Evolutionary conservation across 805 yeast species (phyloP), one percentile per base, ranked within the genome.

Genomic region (Candida namnaoensis): DNA sequence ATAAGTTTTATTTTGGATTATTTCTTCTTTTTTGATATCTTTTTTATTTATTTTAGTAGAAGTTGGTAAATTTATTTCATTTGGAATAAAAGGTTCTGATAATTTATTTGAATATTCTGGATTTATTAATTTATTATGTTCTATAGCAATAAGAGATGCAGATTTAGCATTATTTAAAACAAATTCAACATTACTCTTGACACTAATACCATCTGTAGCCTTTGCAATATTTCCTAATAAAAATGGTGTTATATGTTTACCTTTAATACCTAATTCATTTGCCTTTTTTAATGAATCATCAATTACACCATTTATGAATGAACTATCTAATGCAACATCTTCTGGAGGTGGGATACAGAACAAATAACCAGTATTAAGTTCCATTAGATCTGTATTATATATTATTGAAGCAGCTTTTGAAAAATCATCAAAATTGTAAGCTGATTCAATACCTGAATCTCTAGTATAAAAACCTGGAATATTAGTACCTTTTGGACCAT

Each of bases 401-500:
- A 88, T 69, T 36, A 82, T 67, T 7, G 58, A 52, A 0, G 96
- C 96, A 1, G 91, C 88, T 15, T 75, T 74, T 3, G 45, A 44
- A 40, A 77, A 71, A 5, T 66, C 49, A n/a, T 57, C 51, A 49
- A 87, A 80, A 24, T 71, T 67, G 55, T 76, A 83, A 0, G 95
- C 95, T 1, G 93, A 82, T 38, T 49, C 48, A 5, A 80, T 75
- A 1, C 91, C 90, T 1, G 95, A 82, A 46, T 82, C 85, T 37
- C 86, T 64, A 23, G 85, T 73, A 59, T 82, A 88, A 51, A 88
- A 88, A 0, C 96, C 96, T 0, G 96, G 96, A 23, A 88, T 68
- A 32, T 68, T 64, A 4, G 73, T 61, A 0, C 77, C 76, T 11
- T 49, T 51, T 7, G 74, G 74, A 12, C 81, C 79, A 45, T 61